Conservation (phyloP, 305 asterid genomes). For the Fraxinus albicans region DNA sequence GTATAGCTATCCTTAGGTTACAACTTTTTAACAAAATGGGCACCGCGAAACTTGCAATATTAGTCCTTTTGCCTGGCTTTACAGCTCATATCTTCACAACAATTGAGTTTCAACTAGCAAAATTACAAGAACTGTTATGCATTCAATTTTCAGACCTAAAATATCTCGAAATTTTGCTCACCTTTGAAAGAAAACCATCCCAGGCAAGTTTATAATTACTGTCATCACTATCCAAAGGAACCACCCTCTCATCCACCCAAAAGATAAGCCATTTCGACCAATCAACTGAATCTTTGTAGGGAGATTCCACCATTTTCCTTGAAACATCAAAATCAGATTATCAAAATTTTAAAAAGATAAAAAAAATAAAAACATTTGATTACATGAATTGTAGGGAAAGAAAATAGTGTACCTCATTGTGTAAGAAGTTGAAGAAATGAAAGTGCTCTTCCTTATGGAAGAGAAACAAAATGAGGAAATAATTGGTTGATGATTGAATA, state of each 20-base stretch:
- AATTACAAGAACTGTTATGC: background rate
- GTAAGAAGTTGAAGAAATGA: too few species aligned
- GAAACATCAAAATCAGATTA: background rate
- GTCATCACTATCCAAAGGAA: constrained; percentile 54
- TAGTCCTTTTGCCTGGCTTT: too few species aligned
- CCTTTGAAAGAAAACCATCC: constrained; percentile 69
- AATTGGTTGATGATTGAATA: too few species aligned
- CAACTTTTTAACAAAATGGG: background rate
- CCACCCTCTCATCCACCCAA: constrained; percentile 90
- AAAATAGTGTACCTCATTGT: too few species aligned
- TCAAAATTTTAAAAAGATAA: too few species aligned
- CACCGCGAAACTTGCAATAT: too few species aligned
- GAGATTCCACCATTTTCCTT: constrained; percentile 66
- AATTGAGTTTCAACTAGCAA: background rate
- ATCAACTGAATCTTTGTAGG: constrained; percentile 54
- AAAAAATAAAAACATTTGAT: background rate
- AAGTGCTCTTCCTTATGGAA: too few species aligned
- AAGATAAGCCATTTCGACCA: constrained; percentile 85
- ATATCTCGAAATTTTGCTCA: constrained; percentile 11
- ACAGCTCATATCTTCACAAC: too few species aligned
- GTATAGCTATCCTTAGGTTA: too few species aligned
- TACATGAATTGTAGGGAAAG: background rate
- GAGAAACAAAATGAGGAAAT: too few species aligned
- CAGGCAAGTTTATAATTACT: constrained; percentile 72
- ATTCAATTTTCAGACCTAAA: background rate